These are phyloP conservation scores for Starmerella tilneyi DNA, from an alignment of 805 yeast genomes.

Conservation along the genomic window DNA sequence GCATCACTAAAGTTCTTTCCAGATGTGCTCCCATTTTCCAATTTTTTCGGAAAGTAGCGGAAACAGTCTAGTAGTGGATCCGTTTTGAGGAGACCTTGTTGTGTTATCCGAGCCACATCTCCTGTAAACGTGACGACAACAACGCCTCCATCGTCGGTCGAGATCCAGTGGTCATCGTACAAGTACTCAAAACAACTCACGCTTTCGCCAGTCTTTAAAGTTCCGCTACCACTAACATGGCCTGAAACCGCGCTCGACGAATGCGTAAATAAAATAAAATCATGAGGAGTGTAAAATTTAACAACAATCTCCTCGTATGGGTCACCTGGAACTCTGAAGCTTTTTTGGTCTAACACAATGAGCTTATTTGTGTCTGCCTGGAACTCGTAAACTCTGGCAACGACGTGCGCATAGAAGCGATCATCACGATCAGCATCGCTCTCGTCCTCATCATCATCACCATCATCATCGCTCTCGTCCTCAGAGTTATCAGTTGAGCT, in stretches of 20 bases:
- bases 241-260: slow-evolving; percentile 1
- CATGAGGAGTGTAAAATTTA: not conserved
- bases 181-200: not conserved
- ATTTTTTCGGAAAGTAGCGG: not conserved
- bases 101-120: not conserved
- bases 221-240: not conserved
- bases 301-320: slow-evolving; percentile 14
- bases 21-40: not conserved
- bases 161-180: slow-evolving; percentile 13
- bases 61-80: not conserved
- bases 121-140: not conserved
- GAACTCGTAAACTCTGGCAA: slow-evolving; percentile 3
- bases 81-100: not conserved
- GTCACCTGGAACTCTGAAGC: slow-evolving; percentile 8
- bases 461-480: not conserved
- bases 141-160: not conserved
- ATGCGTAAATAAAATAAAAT: slow-evolving; percentile 6
- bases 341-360: not conserved
- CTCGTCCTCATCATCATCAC: slow-evolving; percentile 2
- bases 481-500: not conserved
- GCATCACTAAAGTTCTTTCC: not conserved
- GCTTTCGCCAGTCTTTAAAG: not conserved
- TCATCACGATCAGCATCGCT: slow-evolving; percentile 1
- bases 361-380: not conserved
- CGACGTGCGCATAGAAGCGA: not conserved